Evolutionary conservation across 2,329 filamentous ascomycete species (phyloP).

Genomic region (Hymenoscyphus occultus): DNA sequence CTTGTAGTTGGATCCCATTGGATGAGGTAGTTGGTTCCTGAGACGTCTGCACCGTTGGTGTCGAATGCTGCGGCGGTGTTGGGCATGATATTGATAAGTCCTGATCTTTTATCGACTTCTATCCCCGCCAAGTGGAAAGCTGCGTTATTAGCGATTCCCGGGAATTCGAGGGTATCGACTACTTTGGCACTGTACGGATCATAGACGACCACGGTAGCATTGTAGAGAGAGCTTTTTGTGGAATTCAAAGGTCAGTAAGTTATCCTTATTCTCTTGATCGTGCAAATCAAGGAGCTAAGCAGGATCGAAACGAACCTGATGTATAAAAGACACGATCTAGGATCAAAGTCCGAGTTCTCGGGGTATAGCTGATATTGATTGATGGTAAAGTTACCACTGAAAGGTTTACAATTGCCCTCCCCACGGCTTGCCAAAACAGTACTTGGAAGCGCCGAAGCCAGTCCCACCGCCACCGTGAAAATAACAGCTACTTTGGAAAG

Average conservation of each 20-base stretch:
- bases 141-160: conserved; percentile 1
- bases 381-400: conserved; percentile 13
- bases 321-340: conserved; percentile 5
- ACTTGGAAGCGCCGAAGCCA: not conserved
- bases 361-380: conserved; percentile 14
- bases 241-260: not conserved
- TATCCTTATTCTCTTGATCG: not conserved
- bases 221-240: conserved; percentile 3
- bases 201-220: conserved; percentile 5
- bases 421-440: not conserved
- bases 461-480: not conserved
- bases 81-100: conserved; percentile 9
- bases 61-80: conserved; percentile 14
- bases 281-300: too few relatives aligned
- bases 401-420: not conserved
- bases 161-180: conserved; percentile 6
- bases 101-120: not conserved
- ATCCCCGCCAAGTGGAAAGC: conserved; percentile 12
- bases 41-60: conserved; percentile 10
- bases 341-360: conserved; percentile 12
- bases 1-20: conserved; percentile 12
- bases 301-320: not conserved
- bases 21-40: conserved; percentile 13
- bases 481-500: not conserved
- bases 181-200: conserved; percentile 5